Evolutionary conservation across 768 basidiomycete genomes (phyloP).

Genomic region (Mrakia frigida): DNA sequence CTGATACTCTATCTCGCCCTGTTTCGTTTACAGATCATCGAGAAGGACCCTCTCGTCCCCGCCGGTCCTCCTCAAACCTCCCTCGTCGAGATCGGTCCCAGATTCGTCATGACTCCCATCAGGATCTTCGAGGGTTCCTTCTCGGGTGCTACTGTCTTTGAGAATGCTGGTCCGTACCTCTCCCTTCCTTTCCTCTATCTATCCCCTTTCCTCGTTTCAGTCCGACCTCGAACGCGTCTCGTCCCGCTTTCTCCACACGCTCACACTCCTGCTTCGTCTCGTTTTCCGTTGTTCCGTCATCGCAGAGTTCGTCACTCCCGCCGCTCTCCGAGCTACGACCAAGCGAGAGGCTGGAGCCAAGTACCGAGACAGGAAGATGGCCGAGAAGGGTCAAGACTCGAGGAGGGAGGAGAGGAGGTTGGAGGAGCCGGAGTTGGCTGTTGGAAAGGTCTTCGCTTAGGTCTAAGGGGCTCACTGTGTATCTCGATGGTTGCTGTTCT

Average conservation of each 20-base stretch:
- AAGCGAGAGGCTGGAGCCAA: conserved; percentile 70
- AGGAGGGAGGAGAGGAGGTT: conserved; percentile 49
- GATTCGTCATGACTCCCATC: conserved; percentile 95
- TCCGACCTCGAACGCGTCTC: neutral
- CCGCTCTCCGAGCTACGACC: conserved; percentile 64
- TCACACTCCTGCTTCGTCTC: neutral
- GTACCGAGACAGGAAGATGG: conserved; percentile 76
- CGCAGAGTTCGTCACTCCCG: conserved; percentile 85
- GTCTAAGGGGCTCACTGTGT: neutral
- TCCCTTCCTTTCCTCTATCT: neutral
- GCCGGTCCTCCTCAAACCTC: conserved; percentile 77
- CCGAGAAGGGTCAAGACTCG: conserved; percentile 59
- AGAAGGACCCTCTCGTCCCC: conserved; percentile 80
- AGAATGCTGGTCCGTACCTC: conserved; percentile 73
- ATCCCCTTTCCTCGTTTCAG: neutral
- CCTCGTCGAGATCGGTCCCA: conserved; percentile 94
- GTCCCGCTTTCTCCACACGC: neutral
- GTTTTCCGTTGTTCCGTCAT: neutral
- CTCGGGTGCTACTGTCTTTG: conserved; percentile 87
- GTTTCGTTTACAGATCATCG: conserved; percentile 20
- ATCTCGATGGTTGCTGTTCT: neutral
- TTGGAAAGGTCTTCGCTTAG: conserved; percentile 83
- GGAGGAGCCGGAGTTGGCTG: conserved; percentile 72
- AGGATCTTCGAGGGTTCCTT: conserved; percentile 98
- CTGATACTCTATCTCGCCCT: neutral